Conservation (phyloP, 805 yeast genomes). For the Myxozyma lipomycoides region DNA sequence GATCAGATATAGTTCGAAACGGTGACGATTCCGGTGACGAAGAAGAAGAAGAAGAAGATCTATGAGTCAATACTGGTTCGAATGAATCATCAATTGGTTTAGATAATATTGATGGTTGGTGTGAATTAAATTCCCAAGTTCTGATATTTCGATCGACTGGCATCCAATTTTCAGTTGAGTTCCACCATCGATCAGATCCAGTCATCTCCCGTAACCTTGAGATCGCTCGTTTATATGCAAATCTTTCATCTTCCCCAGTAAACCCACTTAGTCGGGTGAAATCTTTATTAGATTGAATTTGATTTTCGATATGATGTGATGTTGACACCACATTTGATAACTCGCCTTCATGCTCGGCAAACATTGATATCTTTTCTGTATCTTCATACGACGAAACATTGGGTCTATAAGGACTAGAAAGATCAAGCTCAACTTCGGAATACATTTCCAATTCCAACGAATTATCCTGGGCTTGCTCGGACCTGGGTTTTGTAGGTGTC, state of each 20-base stretch:
- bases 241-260: constrained; percentile 74
- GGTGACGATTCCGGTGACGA: constrained; percentile 7
- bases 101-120: constrained; percentile 12
- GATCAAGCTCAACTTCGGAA: constrained; percentile 57
- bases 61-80: constrained; percentile 27
- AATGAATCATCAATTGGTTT: neutral
- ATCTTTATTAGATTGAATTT: constrained; percentile 34
- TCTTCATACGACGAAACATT: constrained; percentile 61
- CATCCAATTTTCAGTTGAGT: constrained; percentile 46
- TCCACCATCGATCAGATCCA: constrained; percentile 51
- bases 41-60: neutral
- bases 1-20: constrained; percentile 5
- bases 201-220: constrained; percentile 61
- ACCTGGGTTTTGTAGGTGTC: constrained; percentile 21
- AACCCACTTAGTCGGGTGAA: constrained; percentile 52
- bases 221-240: constrained; percentile 68
- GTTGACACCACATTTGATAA: too few relatives aligned
- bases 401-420: constrained; percentile 64
- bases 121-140: constrained; percentile 8
- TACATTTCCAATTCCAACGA: constrained; percentile 63
- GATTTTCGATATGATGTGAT: neutral
- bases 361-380: constrained; percentile 29
- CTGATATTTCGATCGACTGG: constrained; percentile 65
- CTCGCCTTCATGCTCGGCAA: constrained; percentile 7
- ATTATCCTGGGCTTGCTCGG: constrained; percentile 30